Evolutionary conservation across 1,284 basidiomycete genomes (phyloP).

Genomic region (Apiotrichum akiyoshidainum): DNA sequence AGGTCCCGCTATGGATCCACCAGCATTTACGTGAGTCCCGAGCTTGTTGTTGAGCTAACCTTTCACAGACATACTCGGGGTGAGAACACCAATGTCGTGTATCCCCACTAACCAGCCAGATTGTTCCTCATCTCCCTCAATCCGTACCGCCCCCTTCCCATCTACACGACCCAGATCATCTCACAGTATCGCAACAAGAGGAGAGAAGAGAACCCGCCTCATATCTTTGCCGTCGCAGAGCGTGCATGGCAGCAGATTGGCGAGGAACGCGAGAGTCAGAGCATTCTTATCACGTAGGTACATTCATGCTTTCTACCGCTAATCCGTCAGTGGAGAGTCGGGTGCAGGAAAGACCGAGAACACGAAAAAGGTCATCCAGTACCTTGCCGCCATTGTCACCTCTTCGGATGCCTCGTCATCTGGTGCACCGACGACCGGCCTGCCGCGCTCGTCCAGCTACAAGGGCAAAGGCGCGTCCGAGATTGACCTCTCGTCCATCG

Average conservation of each 20-base stretch:
- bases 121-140: constrained; percentile 95
- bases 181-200: constrained; percentile 90
- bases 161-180: constrained; percentile 89
- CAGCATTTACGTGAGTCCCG: constrained; percentile 81
- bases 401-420: constrained; percentile 57
- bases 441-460: constrained; percentile 48
- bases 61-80: constrained; percentile 49
- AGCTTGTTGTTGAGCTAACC: constrained; percentile 8
- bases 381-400: constrained; percentile 91
- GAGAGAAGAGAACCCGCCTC: constrained; percentile 89
- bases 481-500: constrained; percentile 33
- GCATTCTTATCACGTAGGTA: constrained; percentile 91
- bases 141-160: constrained; percentile 87
- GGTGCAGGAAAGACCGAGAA: constrained; percentile 99
- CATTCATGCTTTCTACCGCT: constrained; percentile 16
- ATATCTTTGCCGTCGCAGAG: constrained; percentile 96
- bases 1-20: constrained; percentile 85
- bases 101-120: constrained; percentile 16
- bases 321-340: constrained; percentile 78
- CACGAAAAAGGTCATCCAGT: constrained; percentile 99
- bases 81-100: constrained; percentile 10
- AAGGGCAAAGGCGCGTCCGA: constrained; percentile 44
- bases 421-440: constrained; percentile 35
- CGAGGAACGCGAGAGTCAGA: constrained; percentile 94
- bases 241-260: constrained; percentile 98